Conservation (phyloP, 148 eudicot species). For the Hydrangea macrophylla region DNA sequence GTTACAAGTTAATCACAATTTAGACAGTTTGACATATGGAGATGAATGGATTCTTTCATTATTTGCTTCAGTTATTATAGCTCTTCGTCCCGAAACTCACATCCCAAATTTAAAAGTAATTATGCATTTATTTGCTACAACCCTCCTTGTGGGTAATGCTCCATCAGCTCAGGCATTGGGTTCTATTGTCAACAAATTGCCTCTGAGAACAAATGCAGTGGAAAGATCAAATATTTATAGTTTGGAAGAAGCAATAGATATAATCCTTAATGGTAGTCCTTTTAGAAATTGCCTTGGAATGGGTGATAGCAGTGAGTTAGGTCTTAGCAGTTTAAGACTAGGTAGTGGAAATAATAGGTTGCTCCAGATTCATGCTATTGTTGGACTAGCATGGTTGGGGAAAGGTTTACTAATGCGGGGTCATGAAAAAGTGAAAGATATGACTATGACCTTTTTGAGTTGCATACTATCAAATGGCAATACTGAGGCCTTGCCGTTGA, state of each 20-base stretch:
- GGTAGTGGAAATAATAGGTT: slow-evolving; percentile 15
- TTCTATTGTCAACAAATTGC: slow-evolving; percentile 78
- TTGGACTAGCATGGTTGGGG: slow-evolving; percentile 89
- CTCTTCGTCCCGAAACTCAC: slow-evolving; percentile 65
- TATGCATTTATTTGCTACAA: slow-evolving; percentile 39
- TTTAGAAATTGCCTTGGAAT: slow-evolving; percentile 16
- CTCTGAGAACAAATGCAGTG: slow-evolving; percentile 29
- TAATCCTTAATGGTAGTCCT: slow-evolving; percentile 36
- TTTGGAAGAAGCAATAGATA: slow-evolving; percentile 62
- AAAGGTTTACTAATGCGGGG: slow-evolving; percentile 96
- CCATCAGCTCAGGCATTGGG: slow-evolving; percentile 95
- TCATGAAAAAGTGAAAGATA: slow-evolving; percentile 73
- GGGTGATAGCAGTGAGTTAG: slow-evolving; percentile 25
- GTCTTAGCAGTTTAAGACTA: slow-evolving; percentile 16
- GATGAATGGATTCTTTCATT: slow-evolving; percentile 70
- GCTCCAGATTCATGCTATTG: slow-evolving; percentile 35
- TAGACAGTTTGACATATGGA: slow-evolving; percentile 30
- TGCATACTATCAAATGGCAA: slow-evolving; percentile 44
- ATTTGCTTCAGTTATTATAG: slow-evolving; percentile 75
- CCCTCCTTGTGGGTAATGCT: slow-evolving; percentile 54
- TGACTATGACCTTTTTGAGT: slow-evolving; percentile 53
- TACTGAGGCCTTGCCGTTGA: slow-evolving; percentile 21
- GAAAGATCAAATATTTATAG: slow-evolving; percentile 27
- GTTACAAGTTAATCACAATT: slow-evolving; percentile 25
- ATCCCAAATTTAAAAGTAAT: slow-evolving; percentile 39